Percentiles rank a stretch among this genome's conserved stretches.
phyloP scores from a whole-genome alignment of 2,329 filamentous ascomycete species.

The Clathrospora elynae region DNA sequence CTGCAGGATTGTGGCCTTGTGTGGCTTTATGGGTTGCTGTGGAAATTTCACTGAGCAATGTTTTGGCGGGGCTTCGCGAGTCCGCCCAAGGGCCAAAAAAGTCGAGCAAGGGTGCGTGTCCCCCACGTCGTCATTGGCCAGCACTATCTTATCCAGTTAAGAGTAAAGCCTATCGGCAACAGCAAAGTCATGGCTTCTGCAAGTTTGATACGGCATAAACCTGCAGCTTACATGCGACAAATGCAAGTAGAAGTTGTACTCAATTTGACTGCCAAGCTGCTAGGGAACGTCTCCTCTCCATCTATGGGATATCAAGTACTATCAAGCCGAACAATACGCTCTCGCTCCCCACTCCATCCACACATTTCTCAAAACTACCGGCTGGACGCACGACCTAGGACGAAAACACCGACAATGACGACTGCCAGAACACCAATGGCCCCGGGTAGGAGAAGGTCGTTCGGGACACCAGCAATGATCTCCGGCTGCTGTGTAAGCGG shows the following conservation, averaged over 20 bases:
- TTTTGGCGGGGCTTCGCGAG: too few species aligned
- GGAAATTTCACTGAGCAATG: too few species aligned
- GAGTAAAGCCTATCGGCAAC: too few species aligned
- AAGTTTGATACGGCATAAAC: too few species aligned
- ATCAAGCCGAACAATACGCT: constrained; percentile 15
- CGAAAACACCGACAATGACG: constrained; percentile 91
- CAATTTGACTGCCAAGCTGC: constrained; percentile 12
- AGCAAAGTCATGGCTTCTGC: too few species aligned
- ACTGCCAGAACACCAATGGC: constrained; percentile 95
- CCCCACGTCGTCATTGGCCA: too few species aligned
- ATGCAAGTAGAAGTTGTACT: constrained; percentile 6
- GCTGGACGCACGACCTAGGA: constrained; percentile 71
- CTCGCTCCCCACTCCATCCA: constrained; percentile 2
- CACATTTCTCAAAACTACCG: constrained; percentile 8
- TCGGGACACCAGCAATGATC: constrained; percentile 87
- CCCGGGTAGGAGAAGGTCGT: constrained; percentile 89
- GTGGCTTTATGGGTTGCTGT: too few species aligned
- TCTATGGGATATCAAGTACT: constrained; percentile 20
- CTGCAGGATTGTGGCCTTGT: too few species aligned
- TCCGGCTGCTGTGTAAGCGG: constrained; percentile 65
- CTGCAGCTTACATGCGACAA: too few species aligned
- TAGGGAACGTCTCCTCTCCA: constrained; percentile 15
- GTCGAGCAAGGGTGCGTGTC: too few species aligned
- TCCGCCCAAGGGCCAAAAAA: too few species aligned
- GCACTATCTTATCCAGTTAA: too few species aligned